phyloP scores from a whole-genome alignment of 768 basidiomycete species.

The Clavulina sp. region DNA sequence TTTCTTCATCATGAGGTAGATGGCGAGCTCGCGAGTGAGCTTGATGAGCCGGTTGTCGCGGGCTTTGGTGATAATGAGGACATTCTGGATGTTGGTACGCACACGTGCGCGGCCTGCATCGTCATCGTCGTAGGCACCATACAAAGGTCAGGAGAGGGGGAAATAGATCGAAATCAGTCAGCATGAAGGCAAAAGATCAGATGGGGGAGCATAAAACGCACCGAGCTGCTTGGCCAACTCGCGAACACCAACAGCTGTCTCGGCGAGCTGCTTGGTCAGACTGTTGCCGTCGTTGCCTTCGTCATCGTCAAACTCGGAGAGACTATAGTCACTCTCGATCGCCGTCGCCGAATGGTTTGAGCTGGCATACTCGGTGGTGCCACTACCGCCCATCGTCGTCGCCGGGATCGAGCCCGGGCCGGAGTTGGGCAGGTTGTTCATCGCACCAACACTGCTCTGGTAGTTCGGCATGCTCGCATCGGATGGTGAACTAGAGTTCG shows the following conservation, averaged over 20 bases:
- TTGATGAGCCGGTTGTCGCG: slow-evolving; percentile 92
- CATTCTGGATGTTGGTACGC: slow-evolving; percentile 75
- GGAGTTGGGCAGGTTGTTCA: too few species aligned
- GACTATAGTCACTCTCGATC: too few species aligned
- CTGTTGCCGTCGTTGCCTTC: slow-evolving; percentile 58
- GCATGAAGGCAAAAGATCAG: not conserved
- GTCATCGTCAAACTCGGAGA: slow-evolving; percentile 19
- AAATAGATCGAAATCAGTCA: not conserved
- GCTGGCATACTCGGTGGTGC: too few species aligned
- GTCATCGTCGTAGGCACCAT: not conserved
- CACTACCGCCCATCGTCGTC: too few species aligned
- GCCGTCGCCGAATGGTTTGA: too few species aligned
- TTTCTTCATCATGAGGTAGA: slow-evolving; percentile 89
- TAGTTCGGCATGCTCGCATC: too few species aligned
- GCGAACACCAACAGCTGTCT: slow-evolving; percentile 90
- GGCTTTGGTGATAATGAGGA: slow-evolving; percentile 94
- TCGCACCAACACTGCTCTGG: too few species aligned
- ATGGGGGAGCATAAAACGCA: slow-evolving; percentile 21
- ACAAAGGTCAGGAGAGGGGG: not conserved
- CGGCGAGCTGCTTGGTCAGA: slow-evolving; percentile 82
- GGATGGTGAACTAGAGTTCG: not conserved
- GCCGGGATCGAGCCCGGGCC: too few species aligned
- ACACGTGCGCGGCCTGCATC: slow-evolving; percentile 74
- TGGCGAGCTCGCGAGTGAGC: slow-evolving; percentile 80
- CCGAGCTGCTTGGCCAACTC: slow-evolving; percentile 99